A percentile compares a stretch with the other conserved stretches of the same genome.
Conservation (phyloP, 768 basidiomycete genomes). For the Mycena vulgaris region DNA sequence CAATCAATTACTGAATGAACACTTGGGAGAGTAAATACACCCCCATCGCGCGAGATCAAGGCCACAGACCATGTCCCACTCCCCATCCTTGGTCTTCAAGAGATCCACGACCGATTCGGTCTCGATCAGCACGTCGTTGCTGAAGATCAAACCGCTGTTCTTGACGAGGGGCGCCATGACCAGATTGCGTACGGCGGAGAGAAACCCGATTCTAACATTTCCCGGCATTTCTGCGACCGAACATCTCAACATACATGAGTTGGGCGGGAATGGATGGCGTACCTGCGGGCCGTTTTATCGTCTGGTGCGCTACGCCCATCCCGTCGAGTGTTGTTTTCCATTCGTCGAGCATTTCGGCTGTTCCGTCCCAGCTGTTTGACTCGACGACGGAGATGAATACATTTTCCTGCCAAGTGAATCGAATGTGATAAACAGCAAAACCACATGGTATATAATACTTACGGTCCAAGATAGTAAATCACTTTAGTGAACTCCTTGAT, state of each 20-base stretch:
- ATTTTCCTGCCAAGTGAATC: slow-evolving; percentile 44
- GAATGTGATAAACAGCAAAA: no score
- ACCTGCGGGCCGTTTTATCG: no score
- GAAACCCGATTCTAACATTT: slow-evolving; percentile 54
- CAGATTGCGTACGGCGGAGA: slow-evolving; percentile 56
- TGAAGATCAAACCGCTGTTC: slow-evolving; percentile 56
- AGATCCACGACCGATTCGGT: slow-evolving; percentile 58
- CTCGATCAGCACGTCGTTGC: slow-evolving; percentile 60
- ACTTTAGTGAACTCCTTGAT: no score
- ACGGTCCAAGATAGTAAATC: slow-evolving; percentile 55
- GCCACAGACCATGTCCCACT: slow-evolving; percentile 61
- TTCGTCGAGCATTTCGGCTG: slow-evolving; percentile 49
- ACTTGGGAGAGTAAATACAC: slow-evolving; percentile 42
- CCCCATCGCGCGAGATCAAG: slow-evolving; percentile 56
- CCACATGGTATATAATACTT: neutral
- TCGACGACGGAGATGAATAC: slow-evolving; percentile 47
- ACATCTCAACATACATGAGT: slow-evolving; percentile 43
- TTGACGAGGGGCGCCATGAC: slow-evolving; percentile 58
- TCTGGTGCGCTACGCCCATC: slow-evolving; percentile 46
- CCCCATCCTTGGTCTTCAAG: slow-evolving; percentile 53
- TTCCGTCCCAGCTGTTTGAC: no score
- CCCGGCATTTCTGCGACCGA: slow-evolving; percentile 40
- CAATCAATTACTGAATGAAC: no score
- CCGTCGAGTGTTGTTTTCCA: slow-evolving; percentile 43
- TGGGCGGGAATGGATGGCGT: slow-evolving; percentile 48